Evolutionary conservation across 257 asterid species (phyloP), one percentile per base, ranked within the genome.

Genomic region (Solanum pinnatisectum): DNA sequence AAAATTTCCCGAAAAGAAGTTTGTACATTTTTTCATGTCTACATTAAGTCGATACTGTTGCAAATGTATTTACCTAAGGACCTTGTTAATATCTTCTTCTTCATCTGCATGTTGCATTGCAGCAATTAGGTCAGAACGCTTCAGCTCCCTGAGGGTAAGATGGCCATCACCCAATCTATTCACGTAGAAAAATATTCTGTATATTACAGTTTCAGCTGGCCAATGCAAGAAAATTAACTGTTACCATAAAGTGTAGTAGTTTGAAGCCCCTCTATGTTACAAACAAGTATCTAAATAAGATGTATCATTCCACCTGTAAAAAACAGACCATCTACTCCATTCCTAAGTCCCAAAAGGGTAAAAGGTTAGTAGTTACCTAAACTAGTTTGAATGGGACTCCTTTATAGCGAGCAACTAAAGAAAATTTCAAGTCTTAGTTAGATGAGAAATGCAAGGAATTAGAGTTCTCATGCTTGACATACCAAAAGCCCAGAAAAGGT

Each of bases 41-140:
- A 52, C 37, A 52, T 52, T 18, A 52, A 49, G 70, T 49, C 42
- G 22, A 81, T 44, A 36, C 32, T 22, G n/a, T 52, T 49, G 84
- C 65, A 70, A 27, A 37, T 15, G 56, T 49, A 70, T 90, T 89
- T 92, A 96, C 99, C 99, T 92, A 93, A 96, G 91, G 77, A 97
- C 99, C 94, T 97, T 96, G 95, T 97, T 97, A 84, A 97, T 97
- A 91, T 97, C 99, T 92, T 97, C 99, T 93, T 97, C 99, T 85
- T 97, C 99, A 90, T 97, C 99, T 78, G 98, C 99, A 92, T 97
- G 99, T 92, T 96, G 99, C 99, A 97, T 95, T 60, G 98, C 98
- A 91, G 94, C 90, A 89, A 96, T 91, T 91, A 97, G 94, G 91
- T 97, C 94, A 8, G 99, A 95, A 88, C 93, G 97, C 90, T 94